Base-by-base conservation (phyloP, 352 stramenopile species). In the Phytophthora idaei region DNA sequence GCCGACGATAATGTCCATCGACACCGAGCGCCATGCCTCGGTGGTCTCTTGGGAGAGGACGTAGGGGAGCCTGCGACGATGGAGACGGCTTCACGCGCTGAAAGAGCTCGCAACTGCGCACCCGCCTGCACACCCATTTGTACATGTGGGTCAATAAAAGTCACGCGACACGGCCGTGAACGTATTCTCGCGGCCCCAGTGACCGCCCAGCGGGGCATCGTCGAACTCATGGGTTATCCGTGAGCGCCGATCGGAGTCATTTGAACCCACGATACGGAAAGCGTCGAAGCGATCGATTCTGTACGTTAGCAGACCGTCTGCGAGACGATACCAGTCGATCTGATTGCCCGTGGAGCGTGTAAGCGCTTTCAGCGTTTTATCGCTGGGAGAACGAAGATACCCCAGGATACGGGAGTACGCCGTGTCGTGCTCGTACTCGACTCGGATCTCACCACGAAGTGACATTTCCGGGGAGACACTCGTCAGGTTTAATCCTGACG, bases 21-120 rank as follows among this genome's bases (percentile, higher is more conserved):
- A 21, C 17, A 21, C 17, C 17, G 17, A 21, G 17, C 17, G 17
- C 17, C 17, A 21, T 21, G 17, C 17, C 17, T 21, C 17, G 17
- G 17, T 21, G 17, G 17, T 21, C 17, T 21, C 17, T 21, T 21
- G 0, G 17, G 2, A 31, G 31, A 11, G n/a, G 41, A n/a, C 41
- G n/a, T 8, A 47, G 44, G 28, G 44, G 17, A 5, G 12, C n/a
- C 0, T 31, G n/a, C 14, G 44, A 31, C n/a, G 44, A 50, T n/a
- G 1, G 10, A 25, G 39, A 46, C 7, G 36, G 27, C 15, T 51
- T 61, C 5, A 52, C 41, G 27, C 27, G 45, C n/a, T 49, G 44
- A 17, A 44, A 63, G 9, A 37, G 37, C 42, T 63, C 14, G 39
- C 56, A 56, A 37, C 31, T 49, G 5, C 56, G 17, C 15, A 56